Conservation (phyloP, 225 moss, liverwort and hornwort genomes). For the Physcomitrium patens region DNA sequence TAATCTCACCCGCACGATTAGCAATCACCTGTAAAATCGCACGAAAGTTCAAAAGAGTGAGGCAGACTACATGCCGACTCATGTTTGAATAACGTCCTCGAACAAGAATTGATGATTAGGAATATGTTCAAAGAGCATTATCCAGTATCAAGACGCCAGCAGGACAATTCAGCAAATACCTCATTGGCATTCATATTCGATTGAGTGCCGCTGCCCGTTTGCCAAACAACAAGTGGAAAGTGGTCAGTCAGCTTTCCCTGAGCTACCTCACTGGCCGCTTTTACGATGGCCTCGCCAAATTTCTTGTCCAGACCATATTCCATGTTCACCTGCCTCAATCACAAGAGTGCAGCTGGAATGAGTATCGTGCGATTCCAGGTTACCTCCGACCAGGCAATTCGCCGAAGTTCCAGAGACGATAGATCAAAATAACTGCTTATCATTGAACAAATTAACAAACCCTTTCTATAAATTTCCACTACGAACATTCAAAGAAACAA, state of each 20-base stretch:
- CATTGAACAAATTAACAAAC: background rate
- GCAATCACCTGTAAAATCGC: slow-evolving; percentile 75
- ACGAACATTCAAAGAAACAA: background rate
- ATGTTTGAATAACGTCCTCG: background rate
- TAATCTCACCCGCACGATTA: slow-evolving; percentile 92
- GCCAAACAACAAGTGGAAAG: slow-evolving; percentile 97
- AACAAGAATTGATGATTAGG: slow-evolving; percentile 9
- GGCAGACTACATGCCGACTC: background rate
- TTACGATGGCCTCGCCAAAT: slow-evolving; percentile 75
- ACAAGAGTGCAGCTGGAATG: slow-evolving; percentile 24
- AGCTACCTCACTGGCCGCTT: slow-evolving; percentile 91
- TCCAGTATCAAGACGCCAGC: slow-evolving; percentile 8
- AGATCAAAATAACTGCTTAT: background rate
- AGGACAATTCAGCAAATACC: slow-evolving; percentile 33
- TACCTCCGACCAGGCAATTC: background rate
- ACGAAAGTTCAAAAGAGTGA: background rate
- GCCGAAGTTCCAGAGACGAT: slow-evolving; percentile 1
- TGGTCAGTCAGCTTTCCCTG: slow-evolving; percentile 91
- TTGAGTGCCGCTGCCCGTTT: slow-evolving; percentile 98
- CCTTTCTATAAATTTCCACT: background rate
- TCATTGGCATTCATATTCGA: slow-evolving; percentile 90
- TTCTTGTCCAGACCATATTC: slow-evolving; percentile 84
- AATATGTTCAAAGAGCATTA: background rate
- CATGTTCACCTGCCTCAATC: slow-evolving; percentile 77
- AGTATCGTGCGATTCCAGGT: slow-evolving; percentile 11